Percentiles rank a stretch among this genome's conserved stretches.
Conservation (phyloP, 2,329 filamentous ascomycete genomes). For the Hypoxylon sp. region DNA sequence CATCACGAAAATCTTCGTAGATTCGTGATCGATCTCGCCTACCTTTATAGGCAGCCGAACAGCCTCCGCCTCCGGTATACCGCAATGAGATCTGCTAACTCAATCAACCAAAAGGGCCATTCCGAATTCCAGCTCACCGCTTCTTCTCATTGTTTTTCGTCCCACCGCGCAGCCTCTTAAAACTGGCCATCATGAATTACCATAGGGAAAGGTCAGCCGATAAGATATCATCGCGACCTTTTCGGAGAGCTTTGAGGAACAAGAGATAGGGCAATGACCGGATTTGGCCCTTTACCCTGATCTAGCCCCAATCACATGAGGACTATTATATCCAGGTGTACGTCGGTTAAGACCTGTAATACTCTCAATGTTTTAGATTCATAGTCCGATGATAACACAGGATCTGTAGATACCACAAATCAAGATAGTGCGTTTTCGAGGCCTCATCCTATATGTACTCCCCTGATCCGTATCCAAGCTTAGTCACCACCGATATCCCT, state of each 20-base stretch:
- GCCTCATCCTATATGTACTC: neutral
- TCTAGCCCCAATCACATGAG: constrained; percentile 6
- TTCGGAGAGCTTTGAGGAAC: constrained; percentile 1
- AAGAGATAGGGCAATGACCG: constrained; percentile 1
- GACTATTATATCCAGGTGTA: neutral
- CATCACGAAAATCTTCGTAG: too few relatives aligned
- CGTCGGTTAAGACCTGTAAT: constrained; percentile 30
- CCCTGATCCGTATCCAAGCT: neutral
- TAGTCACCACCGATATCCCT: neutral
- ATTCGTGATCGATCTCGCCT: neutral
- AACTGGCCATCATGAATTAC: constrained; percentile 22
- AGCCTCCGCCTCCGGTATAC: neutral
- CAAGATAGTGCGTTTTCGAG: neutral
- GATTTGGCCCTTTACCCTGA: constrained; percentile 4
- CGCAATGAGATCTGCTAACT: constrained; percentile 2
- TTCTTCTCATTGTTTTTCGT: constrained; percentile 7
- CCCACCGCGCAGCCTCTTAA: constrained; percentile 27
- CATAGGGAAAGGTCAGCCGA: constrained; percentile 8
- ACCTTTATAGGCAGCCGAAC: constrained; percentile 2
- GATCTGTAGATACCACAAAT: constrained; percentile 15
- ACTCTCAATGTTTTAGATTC: constrained; percentile 10
- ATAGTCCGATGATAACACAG: constrained; percentile 15
- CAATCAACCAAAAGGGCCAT: constrained; percentile 8
- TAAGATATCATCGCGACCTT: constrained; percentile 15
- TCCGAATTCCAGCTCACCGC: constrained; percentile 34